phyloP scores from a whole-genome alignment of 2,329 filamentous ascomycete species.

The Penicillium sp. region DNA sequence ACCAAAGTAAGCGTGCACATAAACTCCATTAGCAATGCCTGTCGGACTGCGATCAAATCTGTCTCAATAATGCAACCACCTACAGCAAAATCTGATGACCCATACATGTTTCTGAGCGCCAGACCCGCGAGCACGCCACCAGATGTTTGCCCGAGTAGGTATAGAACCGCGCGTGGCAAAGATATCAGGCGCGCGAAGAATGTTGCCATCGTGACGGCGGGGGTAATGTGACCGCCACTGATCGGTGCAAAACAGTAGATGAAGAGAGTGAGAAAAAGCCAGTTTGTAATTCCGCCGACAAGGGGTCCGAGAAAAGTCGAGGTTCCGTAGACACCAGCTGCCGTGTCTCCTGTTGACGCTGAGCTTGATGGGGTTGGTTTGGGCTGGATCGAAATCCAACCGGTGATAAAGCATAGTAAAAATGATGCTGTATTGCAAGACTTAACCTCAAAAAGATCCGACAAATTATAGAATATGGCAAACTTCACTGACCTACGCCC shows the following conservation, averaged over 20 bases:
- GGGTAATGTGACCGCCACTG: slow-evolving; percentile 53
- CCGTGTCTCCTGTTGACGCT: slow-evolving; percentile 19
- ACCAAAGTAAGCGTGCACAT: slow-evolving; percentile 45
- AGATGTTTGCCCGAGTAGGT: slow-evolving; percentile 44
- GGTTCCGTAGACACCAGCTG: slow-evolving; percentile 26
- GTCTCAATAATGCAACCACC: slow-evolving; percentile 40
- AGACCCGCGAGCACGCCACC: slow-evolving; percentile 46
- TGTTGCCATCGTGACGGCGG: slow-evolving; percentile 51
- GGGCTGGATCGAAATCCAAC: slow-evolving; percentile 18
- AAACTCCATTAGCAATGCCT: slow-evolving; percentile 49
- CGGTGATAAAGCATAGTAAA: slow-evolving; percentile 11
- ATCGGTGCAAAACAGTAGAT: slow-evolving; percentile 49
- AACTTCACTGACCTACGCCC: slow-evolving; percentile 29
- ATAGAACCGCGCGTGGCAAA: slow-evolving; percentile 47
- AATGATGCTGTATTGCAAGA: background rate
- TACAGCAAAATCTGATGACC: slow-evolving; percentile 27
- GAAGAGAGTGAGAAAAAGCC: slow-evolving; percentile 43
- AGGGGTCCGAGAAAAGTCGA: slow-evolving; percentile 27
- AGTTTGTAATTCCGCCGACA: slow-evolving; percentile 38
- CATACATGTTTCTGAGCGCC: slow-evolving; percentile 32
- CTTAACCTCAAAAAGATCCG: background rate
- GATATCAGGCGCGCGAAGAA: slow-evolving; percentile 50
- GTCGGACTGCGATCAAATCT: slow-evolving; percentile 30
- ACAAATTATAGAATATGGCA: background rate
- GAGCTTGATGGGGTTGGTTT: slow-evolving; percentile 10